These are phyloP conservation scores for Clavispora asparagi DNA, from an alignment of 805 yeast genomes.

Conservation along the genomic window DNA sequence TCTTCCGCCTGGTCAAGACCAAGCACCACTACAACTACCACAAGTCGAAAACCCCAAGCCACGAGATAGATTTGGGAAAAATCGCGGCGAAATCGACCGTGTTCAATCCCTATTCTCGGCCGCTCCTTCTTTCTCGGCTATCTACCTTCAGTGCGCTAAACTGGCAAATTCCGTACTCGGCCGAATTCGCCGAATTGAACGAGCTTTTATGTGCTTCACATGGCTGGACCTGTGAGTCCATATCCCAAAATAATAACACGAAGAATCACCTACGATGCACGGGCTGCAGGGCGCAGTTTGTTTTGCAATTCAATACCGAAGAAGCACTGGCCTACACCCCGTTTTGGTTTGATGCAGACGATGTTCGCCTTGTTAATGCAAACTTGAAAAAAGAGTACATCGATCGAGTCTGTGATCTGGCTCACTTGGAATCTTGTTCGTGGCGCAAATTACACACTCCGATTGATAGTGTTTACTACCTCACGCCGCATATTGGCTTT, in stretches of 20 bases:
- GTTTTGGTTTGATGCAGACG: conserved; percentile 13
- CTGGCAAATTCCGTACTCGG: conserved; percentile 37
- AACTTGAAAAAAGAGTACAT: conserved; percentile 22
- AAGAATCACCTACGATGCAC: conserved; percentile 32
- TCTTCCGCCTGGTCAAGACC: conserved; percentile 29
- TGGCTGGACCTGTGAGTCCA: conserved; percentile 49
- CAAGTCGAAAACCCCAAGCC: conserved; percentile 20
- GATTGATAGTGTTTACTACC: conserved; percentile 27
- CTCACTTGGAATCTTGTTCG: conserved; percentile 29
- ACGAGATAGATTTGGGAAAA: conserved; percentile 1
- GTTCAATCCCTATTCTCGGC: conserved; percentile 36
- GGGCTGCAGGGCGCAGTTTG: conserved; percentile 24
- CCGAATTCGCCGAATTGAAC: conserved; percentile 21
- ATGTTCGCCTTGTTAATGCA: conserved; percentile 20
- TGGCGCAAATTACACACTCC: conserved; percentile 36
- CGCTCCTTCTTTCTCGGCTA: conserved; percentile 35
- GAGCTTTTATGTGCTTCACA: conserved; percentile 46
- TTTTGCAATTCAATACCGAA: conserved; percentile 22
- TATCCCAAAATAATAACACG: conserved; percentile 15
- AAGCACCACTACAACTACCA: conserved; percentile 36
- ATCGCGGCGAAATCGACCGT: conserved; percentile 4
- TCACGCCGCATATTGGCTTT: conserved; percentile 25
- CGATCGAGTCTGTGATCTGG: conserved; percentile 18
- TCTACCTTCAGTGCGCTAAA: conserved; percentile 39
- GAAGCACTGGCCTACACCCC: conserved; percentile 10